Evolutionary conservation across 2,329 filamentous ascomycete genomes (phyloP), one percentile per base, ranked within the genome.

Genomic region (Colletotrichum gloeosporioides): DNA sequence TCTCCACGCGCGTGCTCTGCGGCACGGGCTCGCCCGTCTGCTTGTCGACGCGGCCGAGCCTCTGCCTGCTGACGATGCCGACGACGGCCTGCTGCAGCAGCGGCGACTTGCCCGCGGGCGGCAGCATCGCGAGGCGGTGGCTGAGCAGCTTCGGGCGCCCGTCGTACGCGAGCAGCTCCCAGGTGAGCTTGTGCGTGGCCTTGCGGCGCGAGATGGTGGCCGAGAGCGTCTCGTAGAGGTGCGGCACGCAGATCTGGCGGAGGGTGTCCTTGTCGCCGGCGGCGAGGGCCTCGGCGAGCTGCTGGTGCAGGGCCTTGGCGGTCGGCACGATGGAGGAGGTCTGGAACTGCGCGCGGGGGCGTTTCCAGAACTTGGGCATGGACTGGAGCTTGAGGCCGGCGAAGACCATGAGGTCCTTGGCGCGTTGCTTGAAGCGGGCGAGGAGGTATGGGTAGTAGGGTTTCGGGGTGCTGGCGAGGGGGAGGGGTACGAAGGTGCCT

Each of bases 271-370:
- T 84, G 84, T 94, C 90, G 75, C 91, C 92, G 3, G 84, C 83
- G 8, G 93, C 93, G 66, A 94, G 89, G 6, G 90, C 90, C 74
- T 88, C 87, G 79, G 92, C 91, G 87, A 95, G 90, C 78, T 90
- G 85, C 69, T 86, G 85, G 83, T 95, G 92, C 80, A 94, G 85
- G 25, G 86, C 88, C 79, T 90, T 88, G 36, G 92, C 93, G 1
- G 88, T 87, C 3, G 91, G 88, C 10, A 87, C 82, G 63, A 91
- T 85, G 69, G 83, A 81, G 27, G 83, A 78, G 16, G 86, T 86
- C 31, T 83, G 79, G 31, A 88, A 81, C 80, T 88, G 86, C 81
- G 88, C 88, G n/a, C 79, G 80, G 15, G 88, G 87, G 25, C 83
- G 84, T 36, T 82, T 83, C 69, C 87, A 82, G 78, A 87, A 82